phyloP scores from a whole-genome alignment of 1,284 basidiomycete species.

The Farysia itapuensis region DNA sequence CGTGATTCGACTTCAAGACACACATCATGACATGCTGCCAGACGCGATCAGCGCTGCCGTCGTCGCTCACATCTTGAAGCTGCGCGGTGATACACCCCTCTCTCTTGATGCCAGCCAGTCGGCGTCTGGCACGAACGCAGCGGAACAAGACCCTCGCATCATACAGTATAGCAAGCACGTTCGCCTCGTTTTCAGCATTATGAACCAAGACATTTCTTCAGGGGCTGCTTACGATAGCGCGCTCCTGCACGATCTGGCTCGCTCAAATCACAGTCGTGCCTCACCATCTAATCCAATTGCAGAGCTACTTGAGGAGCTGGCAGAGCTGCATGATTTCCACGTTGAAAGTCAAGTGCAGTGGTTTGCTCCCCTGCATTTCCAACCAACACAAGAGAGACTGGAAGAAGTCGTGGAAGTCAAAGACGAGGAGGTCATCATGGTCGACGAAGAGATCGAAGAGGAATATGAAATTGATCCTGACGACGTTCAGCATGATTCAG shows the following conservation, averaged over 20 bases:
- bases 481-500: constrained; percentile 2
- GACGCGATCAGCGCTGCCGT: constrained; percentile 25
- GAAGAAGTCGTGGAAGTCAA: constrained; percentile 35
- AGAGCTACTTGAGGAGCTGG: constrained; percentile 13
- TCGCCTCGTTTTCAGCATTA: constrained; percentile 52
- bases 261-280: not conserved
- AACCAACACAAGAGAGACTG: constrained; percentile 65
- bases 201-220: constrained; percentile 49
- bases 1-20: too few relatives aligned
- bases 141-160: constrained; percentile 32
- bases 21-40: constrained; percentile 13
- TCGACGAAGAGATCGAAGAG: constrained; percentile 32
- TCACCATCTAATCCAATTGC: constrained; percentile 11
- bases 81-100: constrained; percentile 9
- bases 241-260: constrained; percentile 8
- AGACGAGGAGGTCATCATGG: constrained; percentile 10
- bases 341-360: constrained; percentile 92
- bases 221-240: constrained; percentile 14
- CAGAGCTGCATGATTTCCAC: constrained; percentile 77
- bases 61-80: constrained; percentile 11
- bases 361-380: constrained; percentile 83
- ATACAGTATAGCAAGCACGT: constrained; percentile 49
- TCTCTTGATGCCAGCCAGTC: not conserved
- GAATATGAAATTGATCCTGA: constrained; percentile 7
- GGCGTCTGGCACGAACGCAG: not conserved